phyloP scores from a whole-genome alignment of 2,329 filamentous ascomycete genomes.

The Akanthomyces muscarius region DNA sequence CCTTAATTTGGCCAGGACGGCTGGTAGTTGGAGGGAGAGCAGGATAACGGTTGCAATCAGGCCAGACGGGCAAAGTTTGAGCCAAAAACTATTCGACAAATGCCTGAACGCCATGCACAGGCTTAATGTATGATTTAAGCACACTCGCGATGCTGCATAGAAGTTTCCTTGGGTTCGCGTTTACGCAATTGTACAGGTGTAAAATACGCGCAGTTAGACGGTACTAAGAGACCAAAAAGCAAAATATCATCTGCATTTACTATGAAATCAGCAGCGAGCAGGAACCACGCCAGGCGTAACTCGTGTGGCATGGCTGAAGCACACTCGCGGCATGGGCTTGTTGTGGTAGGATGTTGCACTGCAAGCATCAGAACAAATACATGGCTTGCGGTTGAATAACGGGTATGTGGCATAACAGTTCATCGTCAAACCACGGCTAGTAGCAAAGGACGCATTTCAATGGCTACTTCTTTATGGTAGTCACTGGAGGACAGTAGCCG shows the following conservation, averaged over 20 bases:
- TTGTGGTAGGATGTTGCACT: neutral
- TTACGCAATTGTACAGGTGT: slow-evolving; percentile 49
- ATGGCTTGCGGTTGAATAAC: neutral
- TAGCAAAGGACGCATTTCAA: neutral
- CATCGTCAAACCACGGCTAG: no score
- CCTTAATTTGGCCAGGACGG: slow-evolving; percentile 35
- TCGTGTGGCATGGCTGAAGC: neutral
- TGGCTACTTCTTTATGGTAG: neutral
- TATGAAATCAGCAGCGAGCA: neutral
- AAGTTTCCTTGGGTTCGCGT: slow-evolving; percentile 45
- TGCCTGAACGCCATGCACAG: slow-evolving; percentile 23
- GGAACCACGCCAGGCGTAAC: neutral
- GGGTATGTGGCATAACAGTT: neutral
- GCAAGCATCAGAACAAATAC: neutral
- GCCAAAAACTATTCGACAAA: slow-evolving; percentile 14
- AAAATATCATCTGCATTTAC: slow-evolving; percentile 17
- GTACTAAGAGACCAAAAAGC: slow-evolving; percentile 21
- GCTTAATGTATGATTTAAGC: slow-evolving; percentile 37
- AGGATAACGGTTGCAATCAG: slow-evolving; percentile 24
- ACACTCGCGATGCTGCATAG: slow-evolving; percentile 45
- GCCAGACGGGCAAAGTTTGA: slow-evolving; percentile 13
- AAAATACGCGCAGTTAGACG: slow-evolving; percentile 51
- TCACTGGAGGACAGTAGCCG: neutral
- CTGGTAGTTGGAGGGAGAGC: slow-evolving; percentile 12
- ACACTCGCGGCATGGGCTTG: neutral